Base-by-base conservation (phyloP, 257 asterid species). In the Euphrasia confusa region DNA sequence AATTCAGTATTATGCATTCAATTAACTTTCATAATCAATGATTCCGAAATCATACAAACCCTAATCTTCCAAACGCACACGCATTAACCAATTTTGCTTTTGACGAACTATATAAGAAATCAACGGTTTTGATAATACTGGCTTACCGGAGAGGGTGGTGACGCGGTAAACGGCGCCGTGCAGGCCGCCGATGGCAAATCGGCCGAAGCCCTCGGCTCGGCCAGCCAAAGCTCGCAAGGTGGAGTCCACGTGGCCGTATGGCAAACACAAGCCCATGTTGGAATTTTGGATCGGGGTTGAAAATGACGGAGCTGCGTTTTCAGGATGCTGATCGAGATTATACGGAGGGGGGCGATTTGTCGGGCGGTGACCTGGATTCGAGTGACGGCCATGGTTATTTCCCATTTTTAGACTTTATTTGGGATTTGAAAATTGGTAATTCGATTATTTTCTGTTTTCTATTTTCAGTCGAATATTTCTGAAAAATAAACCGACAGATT, bases 151-250 rank as follows among this genome's bases (percentile, higher is more conserved):
- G 30, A 90, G 87, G 39, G 83, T 66, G 60, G 85, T 83, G 78
- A 88, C 98, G 26, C 68, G 58, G 72, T 78, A 82, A 62, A 85
- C 70, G 66, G 82, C 81, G 64, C 96, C 95, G 63, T 82, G 68
- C 9, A 78, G 79, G 27, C 96, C 98, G 68, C 96, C 98, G 66
- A 82, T 49, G 24, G 98, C 68, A 60, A 68, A 75, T 12, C 94
- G 80, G 58, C 96, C 98, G 80, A 88, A 90, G 13, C 96, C 98
- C 87, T 90, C 96, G 18, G 98, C 96, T 62, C 79, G 85, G 66
- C 79, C 89, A 48, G 96, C 89, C 63, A 90, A 27, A 13, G 88
- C 81, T 65, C 88, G 78, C 66, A 90, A 73, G 79, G 74, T 74
- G 66, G 73, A 78, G 68, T 90, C 96, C 14, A 82, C 92, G 63